Conservation (phyloP, 83 land plant genomes). For the Thuja plicata region DNA sequence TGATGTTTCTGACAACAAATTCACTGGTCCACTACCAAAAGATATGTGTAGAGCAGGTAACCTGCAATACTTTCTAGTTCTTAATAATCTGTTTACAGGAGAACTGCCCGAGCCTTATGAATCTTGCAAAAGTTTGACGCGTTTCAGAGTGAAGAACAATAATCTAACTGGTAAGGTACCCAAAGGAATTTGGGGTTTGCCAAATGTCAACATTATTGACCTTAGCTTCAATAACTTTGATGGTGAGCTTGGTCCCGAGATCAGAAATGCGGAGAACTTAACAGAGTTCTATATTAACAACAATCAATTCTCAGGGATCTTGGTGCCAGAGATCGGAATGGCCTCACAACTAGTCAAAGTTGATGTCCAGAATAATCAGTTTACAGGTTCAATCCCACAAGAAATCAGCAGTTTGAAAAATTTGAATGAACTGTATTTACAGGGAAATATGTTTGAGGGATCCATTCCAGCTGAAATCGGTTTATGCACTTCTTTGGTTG, state of each 20-base stretch:
- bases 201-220: slow-evolving; percentile 1
- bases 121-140: slow-evolving; percentile 40
- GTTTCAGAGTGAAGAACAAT: slow-evolving; percentile 51
- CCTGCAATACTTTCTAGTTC: slow-evolving; percentile 38
- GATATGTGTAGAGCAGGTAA: slow-evolving; percentile 8
- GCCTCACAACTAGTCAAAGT: slow-evolving; percentile 18
- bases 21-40: slow-evolving; percentile 51
- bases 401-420: slow-evolving; percentile 41
- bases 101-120: slow-evolving; percentile 49
- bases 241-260: neutral
- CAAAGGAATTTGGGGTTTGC: neutral
- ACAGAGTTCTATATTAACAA: neutral
- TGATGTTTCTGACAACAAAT: slow-evolving; percentile 64
- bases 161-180: slow-evolving; percentile 17
- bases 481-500: slow-evolving; percentile 34
- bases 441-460: slow-evolving; percentile 50
- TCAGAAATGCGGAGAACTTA: neutral
- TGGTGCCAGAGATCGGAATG: slow-evolving; percentile 5
- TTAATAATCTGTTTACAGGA: slow-evolving; percentile 53
- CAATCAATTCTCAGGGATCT: neutral
- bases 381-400: slow-evolving; percentile 59
- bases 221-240: slow-evolving; percentile 7
- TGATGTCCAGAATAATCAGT: slow-evolving; percentile 37
- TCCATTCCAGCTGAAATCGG: slow-evolving; percentile 55
- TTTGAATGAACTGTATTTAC: slow-evolving; percentile 47